phyloP scores from a whole-genome alignment of 768 basidiomycete species.

The Rhizopogon sp. region DNA sequence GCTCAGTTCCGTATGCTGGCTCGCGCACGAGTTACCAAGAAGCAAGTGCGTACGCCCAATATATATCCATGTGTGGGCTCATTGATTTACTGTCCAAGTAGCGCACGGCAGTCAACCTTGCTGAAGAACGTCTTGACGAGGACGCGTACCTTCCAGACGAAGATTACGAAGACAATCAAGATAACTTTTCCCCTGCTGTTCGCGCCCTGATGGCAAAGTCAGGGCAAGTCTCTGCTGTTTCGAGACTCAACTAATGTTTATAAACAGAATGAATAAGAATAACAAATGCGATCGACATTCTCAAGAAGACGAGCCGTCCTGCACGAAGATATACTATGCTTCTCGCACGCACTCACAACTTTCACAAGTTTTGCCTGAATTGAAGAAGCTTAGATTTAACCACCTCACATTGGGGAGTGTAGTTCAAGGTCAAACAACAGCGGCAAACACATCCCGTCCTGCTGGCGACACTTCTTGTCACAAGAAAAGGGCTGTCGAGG shows the following conservation, averaged over 20 bases:
- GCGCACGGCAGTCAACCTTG: slow-evolving; percentile 15
- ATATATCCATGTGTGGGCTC: neutral
- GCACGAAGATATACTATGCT: slow-evolving; percentile 87
- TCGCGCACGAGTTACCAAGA: slow-evolving; percentile 56
- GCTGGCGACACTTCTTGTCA: slow-evolving; percentile 1
- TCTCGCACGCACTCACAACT: slow-evolving; percentile 97
- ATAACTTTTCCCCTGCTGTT: slow-evolving; percentile 73
- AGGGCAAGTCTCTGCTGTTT: slow-evolving; percentile 13
- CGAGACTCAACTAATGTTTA: neutral
- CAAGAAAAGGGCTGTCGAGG: slow-evolving; percentile 15
- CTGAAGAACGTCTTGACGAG: slow-evolving; percentile 45
- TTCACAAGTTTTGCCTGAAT: slow-evolving; percentile 83
- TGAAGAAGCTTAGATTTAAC: slow-evolving; percentile 63
- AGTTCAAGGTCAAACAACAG: slow-evolving; percentile 10
- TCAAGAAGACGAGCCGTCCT: slow-evolving; percentile 44
- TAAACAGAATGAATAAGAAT: slow-evolving; percentile 13
- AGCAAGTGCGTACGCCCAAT: slow-evolving; percentile 37
- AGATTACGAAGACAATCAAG: slow-evolving; percentile 27
- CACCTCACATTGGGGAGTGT: slow-evolving; percentile 14
- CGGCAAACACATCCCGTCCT: neutral
- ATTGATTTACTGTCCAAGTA: slow-evolving; percentile 9
- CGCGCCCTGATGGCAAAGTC: slow-evolving; percentile 79
- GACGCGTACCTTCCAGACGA: slow-evolving; percentile 69
- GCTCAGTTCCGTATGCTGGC: slow-evolving; percentile 47
- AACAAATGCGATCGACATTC: slow-evolving; percentile 6